Conservation (phyloP, 257 asterid genomes). For the Petunia axillaris region DNA sequence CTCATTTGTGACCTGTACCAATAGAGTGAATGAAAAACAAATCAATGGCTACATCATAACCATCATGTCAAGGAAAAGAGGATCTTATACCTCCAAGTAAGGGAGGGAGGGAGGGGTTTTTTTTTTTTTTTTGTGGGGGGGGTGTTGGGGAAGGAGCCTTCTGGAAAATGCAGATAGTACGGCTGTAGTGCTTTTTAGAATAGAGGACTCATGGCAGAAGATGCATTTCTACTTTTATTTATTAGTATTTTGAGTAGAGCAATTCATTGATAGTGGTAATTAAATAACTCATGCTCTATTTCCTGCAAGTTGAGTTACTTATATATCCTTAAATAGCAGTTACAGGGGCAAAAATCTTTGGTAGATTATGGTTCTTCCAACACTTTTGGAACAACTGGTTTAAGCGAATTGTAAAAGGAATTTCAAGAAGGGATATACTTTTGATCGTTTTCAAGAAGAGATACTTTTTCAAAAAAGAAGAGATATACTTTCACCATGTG, state of each 20-base stretch:
- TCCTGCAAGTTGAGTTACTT: too few relatives aligned
- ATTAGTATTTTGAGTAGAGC: too few relatives aligned
- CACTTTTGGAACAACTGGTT: not conserved
- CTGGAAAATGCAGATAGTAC: not conserved
- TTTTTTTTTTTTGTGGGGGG: too few relatives aligned
- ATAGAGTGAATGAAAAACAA: conserved; percentile 26
- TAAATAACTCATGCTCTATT: too few relatives aligned
- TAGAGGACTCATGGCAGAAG: too few relatives aligned
- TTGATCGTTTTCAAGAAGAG: not conserved
- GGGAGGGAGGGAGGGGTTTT: not conserved
- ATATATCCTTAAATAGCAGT: too few relatives aligned
- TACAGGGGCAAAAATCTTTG: too few relatives aligned
- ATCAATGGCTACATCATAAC: not conserved
- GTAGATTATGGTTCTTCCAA: not conserved
- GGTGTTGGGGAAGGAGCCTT: not conserved
- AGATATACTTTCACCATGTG: not conserved
- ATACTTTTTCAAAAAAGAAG: too few relatives aligned
- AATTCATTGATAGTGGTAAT: too few relatives aligned
- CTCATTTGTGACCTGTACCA: conserved; percentile 57
- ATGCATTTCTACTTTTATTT: too few relatives aligned
- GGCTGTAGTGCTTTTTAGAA: too few relatives aligned
- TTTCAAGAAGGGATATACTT: not conserved
- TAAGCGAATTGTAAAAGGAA: not conserved
- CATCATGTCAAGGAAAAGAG: not conserved
- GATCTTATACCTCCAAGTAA: not conserved